Conservation (phyloP, 441 rosid species). For the Geranium incanum region DNA sequence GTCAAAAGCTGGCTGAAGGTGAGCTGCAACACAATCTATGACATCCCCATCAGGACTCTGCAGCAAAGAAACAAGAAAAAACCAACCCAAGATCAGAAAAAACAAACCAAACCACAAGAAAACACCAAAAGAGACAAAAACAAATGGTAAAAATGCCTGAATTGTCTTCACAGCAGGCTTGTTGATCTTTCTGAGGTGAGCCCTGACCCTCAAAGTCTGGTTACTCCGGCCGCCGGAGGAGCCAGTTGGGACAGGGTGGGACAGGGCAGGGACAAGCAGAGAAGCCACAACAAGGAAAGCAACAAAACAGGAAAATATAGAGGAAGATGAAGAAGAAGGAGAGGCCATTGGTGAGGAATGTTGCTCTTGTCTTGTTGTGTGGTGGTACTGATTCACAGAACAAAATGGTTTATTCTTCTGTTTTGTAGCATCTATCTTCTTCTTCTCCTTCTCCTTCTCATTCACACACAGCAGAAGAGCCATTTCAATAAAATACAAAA, state of each 20-base stretch:
- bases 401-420: conserved; percentile 25
- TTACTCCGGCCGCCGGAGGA: conserved; percentile 29
- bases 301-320: conserved; percentile 34
- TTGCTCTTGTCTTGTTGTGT: conserved; percentile 42
- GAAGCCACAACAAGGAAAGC: conserved; percentile 37
- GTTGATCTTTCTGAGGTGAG: conserved; percentile 46
- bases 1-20: conserved; percentile 71
- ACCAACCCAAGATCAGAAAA: conserved; percentile 10
- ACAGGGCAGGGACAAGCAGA: conserved; percentile 34
- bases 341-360: conserved; percentile 38
- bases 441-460: conserved; percentile 30
- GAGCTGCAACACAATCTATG: conserved; percentile 55
- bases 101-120: conserved; percentile 12
- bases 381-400: conserved; percentile 1
- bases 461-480: conserved; percentile 39
- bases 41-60: conserved; percentile 71
- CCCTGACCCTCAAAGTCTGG: conserved; percentile 45
- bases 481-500: conserved; percentile 14
- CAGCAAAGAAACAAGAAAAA: background rate
- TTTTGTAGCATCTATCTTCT: conserved; percentile 32
- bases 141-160: conserved; percentile 28
- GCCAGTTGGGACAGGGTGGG: conserved; percentile 24
- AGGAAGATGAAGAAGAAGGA: conserved; percentile 18
- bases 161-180: conserved; percentile 64
- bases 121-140: conserved; percentile 12